Evolutionary conservation across 768 basidiomycete genomes (phyloP).

Genomic region (Cyathus striatus): DNA sequence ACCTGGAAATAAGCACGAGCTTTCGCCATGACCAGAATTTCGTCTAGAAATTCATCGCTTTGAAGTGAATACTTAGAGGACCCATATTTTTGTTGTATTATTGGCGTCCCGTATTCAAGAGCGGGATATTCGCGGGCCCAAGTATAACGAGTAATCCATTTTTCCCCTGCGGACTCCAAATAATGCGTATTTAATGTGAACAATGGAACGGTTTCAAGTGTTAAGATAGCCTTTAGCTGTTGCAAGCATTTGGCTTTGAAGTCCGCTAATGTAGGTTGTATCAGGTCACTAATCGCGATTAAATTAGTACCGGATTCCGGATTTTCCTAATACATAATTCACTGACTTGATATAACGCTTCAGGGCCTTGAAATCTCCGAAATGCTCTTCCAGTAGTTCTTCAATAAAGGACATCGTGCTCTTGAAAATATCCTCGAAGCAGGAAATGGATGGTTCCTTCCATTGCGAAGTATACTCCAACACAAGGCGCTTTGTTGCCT

Average conservation of each 20-base stretch:
- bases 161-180: not conserved
- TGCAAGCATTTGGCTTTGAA: no score
- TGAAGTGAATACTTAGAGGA: not conserved
- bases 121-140: no score
- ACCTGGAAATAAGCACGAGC: slow-evolving; percentile 54
- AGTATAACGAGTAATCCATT: not conserved
- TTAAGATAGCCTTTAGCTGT: not conserved
- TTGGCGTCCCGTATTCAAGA: not conserved
- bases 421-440: slow-evolving; percentile 20
- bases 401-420: slow-evolving; percentile 11
- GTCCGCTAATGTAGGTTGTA: no score
- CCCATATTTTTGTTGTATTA: not conserved
- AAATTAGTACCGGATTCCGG: no score
- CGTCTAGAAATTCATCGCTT: slow-evolving; percentile 23
- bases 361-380: slow-evolving; percentile 23
- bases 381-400: slow-evolving; percentile 16
- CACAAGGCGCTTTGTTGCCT: slow-evolving; percentile 24
- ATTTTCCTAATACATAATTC: not conserved
- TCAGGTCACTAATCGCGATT: no score
- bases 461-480: slow-evolving; percentile 19
- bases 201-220: not conserved
- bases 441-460: slow-evolving; percentile 18
- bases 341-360: slow-evolving; percentile 19
- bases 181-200: not conserved
- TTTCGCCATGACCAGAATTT: slow-evolving; percentile 46